Evolutionary conservation across 345 rosid genomes (phyloP).

Genomic region (Lenwebbia sp.): DNA sequence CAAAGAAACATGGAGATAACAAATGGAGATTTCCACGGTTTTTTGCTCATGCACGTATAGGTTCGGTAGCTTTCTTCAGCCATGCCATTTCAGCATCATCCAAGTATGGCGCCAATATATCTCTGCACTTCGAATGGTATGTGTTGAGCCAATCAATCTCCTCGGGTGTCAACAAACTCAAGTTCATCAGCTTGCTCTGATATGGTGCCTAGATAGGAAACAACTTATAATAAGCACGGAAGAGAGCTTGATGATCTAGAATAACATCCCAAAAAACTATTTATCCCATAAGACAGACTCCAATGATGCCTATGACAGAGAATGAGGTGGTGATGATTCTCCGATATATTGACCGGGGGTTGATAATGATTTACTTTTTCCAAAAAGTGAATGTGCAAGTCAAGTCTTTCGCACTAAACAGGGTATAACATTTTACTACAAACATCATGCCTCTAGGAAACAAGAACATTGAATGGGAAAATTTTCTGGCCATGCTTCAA

Average conservation of each 20-base stretch:
- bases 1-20: not conserved
- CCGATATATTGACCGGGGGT: not conserved
- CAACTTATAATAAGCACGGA: not conserved
- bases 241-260: not conserved
- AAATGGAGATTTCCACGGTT: not conserved
- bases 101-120: slow-evolving; percentile 59
- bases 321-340: not conserved
- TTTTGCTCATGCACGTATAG: slow-evolving; percentile 23
- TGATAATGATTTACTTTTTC: not conserved
- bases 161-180: slow-evolving; percentile 37
- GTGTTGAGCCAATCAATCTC: slow-evolving; percentile 73
- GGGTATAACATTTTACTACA: not conserved
- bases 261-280: not conserved
- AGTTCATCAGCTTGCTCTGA: slow-evolving; percentile 72
- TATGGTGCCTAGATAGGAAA: slow-evolving; percentile 54
- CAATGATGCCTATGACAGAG: not conserved
- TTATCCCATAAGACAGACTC: not conserved
- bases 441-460: not conserved
- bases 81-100: slow-evolving; percentile 60
- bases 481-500: not conserved
- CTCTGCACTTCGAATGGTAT: slow-evolving; percentile 71
- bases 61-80: slow-evolving; percentile 85
- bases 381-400: not conserved
- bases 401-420: not conserved
- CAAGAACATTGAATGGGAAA: not conserved